Evolutionary conservation across 768 basidiomycete genomes (phyloP).

Genomic region (Amanita pallidorosea): DNA sequence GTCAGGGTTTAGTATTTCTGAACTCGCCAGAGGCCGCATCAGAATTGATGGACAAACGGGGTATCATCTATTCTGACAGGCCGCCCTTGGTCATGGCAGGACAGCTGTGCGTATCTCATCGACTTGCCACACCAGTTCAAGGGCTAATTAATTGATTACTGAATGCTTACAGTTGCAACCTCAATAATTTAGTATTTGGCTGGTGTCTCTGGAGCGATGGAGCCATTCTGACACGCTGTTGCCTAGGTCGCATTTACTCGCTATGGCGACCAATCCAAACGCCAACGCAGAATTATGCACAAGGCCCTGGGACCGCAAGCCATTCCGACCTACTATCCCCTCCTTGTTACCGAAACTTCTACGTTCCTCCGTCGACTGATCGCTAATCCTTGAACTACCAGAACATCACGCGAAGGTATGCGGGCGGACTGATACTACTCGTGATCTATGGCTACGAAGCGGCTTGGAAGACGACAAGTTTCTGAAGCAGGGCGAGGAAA

Average conservation of each 20-base stretch:
- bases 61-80: slow-evolving; percentile 67
- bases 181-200: slow-evolving; percentile 46
- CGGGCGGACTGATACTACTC: slow-evolving; percentile 44
- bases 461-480: slow-evolving; percentile 25
- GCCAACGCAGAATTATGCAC: slow-evolving; percentile 56
- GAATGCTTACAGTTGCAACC: slow-evolving; percentile 34
- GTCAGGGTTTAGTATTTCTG: slow-evolving; percentile 58
- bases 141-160: slow-evolving; percentile 1
- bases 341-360: slow-evolving; percentile 45
- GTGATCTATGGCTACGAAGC: slow-evolving; percentile 55
- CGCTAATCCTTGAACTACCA: slow-evolving; percentile 27
- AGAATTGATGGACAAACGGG: slow-evolving; percentile 62
- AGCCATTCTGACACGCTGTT: neutral
- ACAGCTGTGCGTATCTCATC: slow-evolving; percentile 42
- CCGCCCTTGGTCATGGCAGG: slow-evolving; percentile 61
- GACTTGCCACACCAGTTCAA: neutral
- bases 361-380: slow-evolving; percentile 47
- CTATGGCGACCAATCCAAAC: slow-evolving; percentile 53
- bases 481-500: slow-evolving; percentile 29
- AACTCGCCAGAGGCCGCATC: slow-evolving; percentile 46
- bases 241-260: slow-evolving; percentile 50
- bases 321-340: slow-evolving; percentile 47
- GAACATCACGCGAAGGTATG: slow-evolving; percentile 35
- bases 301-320: slow-evolving; percentile 43
- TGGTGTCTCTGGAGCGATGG: neutral